Conservation (phyloP, 2,329 filamentous ascomycete genomes). For the Calonectria multiphialidica region DNA sequence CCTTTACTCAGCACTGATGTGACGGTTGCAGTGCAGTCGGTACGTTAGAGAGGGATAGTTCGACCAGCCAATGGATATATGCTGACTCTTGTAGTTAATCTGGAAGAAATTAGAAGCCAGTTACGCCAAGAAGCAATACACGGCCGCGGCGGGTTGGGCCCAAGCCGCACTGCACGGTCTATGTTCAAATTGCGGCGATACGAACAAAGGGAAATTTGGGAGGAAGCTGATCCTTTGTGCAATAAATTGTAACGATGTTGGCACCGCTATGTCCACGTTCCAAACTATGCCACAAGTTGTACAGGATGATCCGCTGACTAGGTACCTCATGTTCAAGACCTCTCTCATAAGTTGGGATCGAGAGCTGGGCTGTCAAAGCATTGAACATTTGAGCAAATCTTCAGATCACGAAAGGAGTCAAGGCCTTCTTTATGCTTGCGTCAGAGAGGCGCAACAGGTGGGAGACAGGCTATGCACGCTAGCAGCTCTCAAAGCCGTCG, state of each 20-base stretch:
- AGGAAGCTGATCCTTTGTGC: slow-evolving; percentile 83
- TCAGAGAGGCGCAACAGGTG: slow-evolving; percentile 78
- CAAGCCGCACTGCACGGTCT: slow-evolving; percentile 73
- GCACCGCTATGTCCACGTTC: slow-evolving; percentile 55
- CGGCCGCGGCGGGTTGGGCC: slow-evolving; percentile 77
- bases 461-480: slow-evolving; percentile 71
- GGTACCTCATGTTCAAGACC: slow-evolving; percentile 82
- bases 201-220: slow-evolving; percentile 75
- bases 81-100: slow-evolving; percentile 68
- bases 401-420: slow-evolving; percentile 60
- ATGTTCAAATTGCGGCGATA: slow-evolving; percentile 74
- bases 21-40: slow-evolving; percentile 76
- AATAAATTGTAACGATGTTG: slow-evolving; percentile 58
- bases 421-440: slow-evolving; percentile 82
- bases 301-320: slow-evolving; percentile 73
- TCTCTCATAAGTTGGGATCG: slow-evolving; percentile 71
- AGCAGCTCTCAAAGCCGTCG: slow-evolving; percentile 50
- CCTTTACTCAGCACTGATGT: slow-evolving; percentile 67
- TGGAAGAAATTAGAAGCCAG: slow-evolving; percentile 82
- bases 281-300: slow-evolving; percentile 68
- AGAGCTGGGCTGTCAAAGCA: slow-evolving; percentile 71
- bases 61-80: not conserved
- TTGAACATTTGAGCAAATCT: slow-evolving; percentile 69
- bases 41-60: slow-evolving; percentile 50
- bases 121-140: slow-evolving; percentile 64